phyloP scores from a whole-genome alignment of 306 rosid species.

The Luffa acutangula region DNA sequence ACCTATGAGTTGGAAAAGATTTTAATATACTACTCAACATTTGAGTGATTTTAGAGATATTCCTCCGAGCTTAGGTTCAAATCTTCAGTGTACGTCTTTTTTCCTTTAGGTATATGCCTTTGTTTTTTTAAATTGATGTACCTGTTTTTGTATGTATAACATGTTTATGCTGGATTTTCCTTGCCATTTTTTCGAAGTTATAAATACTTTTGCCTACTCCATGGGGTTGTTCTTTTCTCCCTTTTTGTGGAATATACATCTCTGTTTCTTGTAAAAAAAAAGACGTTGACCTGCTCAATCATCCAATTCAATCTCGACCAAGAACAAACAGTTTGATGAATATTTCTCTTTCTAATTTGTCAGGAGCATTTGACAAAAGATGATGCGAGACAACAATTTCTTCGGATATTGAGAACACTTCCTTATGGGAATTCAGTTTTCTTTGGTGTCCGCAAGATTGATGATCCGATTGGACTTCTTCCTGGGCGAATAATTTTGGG shows the following conservation, averaged over 20 bases:
- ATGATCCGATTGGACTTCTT: constrained; percentile 91
- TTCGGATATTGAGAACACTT: constrained; percentile 74
- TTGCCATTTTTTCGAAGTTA: background rate
- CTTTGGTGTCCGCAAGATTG: constrained; percentile 85
- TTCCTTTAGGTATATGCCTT: background rate
- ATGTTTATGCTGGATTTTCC: background rate
- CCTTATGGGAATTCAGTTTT: constrained; percentile 89
- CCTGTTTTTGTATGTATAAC: background rate
- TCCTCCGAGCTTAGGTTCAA: background rate
- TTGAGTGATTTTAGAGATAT: background rate
- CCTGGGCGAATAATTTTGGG: constrained; percentile 91
- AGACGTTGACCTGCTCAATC: background rate
- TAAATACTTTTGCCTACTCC: background rate
- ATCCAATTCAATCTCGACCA: background rate
- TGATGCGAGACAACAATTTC: constrained; percentile 86
- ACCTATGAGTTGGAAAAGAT: background rate
- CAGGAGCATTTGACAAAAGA: constrained; percentile 81
- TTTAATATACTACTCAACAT: background rate
- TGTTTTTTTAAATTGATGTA: background rate
- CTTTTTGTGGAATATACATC: background rate
- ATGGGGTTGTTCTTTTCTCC: background rate
- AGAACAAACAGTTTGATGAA: background rate
- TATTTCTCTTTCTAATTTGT: background rate
- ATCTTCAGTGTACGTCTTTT: background rate
- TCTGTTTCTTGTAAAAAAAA: background rate